These are phyloP conservation scores for Ophiorrhiza pumila DNA, from an alignment of 257 asterid species.

Conservation along the genomic window DNA sequence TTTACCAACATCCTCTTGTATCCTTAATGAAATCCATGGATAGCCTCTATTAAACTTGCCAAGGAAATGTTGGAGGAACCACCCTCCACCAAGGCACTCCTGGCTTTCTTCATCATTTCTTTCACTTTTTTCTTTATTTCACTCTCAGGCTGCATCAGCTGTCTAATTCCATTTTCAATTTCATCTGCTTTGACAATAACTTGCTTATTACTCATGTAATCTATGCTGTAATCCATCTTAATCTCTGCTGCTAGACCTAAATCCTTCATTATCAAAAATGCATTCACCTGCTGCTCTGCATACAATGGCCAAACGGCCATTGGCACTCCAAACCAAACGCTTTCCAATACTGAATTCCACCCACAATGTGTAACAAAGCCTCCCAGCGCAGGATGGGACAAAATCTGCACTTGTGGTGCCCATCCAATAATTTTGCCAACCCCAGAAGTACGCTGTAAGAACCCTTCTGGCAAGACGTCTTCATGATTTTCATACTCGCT, in stretches of 20 bases:
- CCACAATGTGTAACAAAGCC: constrained; percentile 9
- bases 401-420: not conserved
- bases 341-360: constrained; percentile 5
- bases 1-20: too few relatives aligned
- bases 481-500: not conserved
- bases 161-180: constrained; percentile 35
- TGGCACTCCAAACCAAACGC: constrained; percentile 6
- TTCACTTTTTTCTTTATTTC: constrained; percentile 15
- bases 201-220: not conserved
- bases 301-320: constrained; percentile 10
- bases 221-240: constrained; percentile 1
- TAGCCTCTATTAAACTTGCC: constrained; percentile 6
- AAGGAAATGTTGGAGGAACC: constrained; percentile 2
- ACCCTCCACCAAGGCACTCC: constrained; percentile 4
- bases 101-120: constrained; percentile 9
- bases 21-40: too few relatives aligned
- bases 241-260: not conserved
- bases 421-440: constrained; percentile 4
- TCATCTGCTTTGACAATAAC: constrained; percentile 32
- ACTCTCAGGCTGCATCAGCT: constrained; percentile 31
- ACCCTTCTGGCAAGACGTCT: not conserved
- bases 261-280: constrained; percentile 2
- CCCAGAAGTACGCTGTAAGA: not conserved
- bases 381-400: constrained; percentile 3
- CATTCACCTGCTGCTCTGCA: constrained; percentile 8